A percentile compares a stretch with the other conserved stretches of the same genome.
phyloP scores from a whole-genome alignment of 768 basidiomycete genomes.

The Pleurotus djamor region DNA sequence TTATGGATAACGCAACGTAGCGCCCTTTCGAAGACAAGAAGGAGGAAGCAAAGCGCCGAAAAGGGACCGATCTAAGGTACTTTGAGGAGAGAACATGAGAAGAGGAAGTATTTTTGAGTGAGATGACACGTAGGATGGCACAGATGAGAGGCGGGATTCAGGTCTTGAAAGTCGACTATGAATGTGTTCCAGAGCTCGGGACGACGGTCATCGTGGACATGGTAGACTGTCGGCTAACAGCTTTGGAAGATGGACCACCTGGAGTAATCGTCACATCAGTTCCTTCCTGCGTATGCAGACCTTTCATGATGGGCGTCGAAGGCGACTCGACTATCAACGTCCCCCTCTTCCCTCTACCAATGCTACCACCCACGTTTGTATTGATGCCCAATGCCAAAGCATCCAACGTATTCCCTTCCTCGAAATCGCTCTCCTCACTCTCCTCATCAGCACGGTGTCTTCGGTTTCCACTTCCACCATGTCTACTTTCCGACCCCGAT shows the following conservation, averaged over 20 bases:
- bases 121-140: neutral
- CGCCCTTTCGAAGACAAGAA: neutral
- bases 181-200: neutral
- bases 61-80: neutral
- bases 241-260: neutral
- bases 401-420: neutral
- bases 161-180: neutral
- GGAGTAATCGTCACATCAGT: slow-evolving; percentile 8
- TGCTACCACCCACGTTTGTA: neutral
- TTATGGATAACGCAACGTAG: too few species aligned
- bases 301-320: neutral
- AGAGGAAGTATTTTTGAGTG: neutral
- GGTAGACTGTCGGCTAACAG: slow-evolving; percentile 3
- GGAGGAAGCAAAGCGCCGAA: neutral
- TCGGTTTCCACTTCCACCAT: neutral
- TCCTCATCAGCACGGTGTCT: neutral
- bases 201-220: slow-evolving; percentile 6
- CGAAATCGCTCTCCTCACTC: neutral
- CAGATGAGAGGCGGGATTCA: neutral
- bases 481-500: neutral
- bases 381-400: neutral
- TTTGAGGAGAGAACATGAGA: neutral
- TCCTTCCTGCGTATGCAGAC: slow-evolving; percentile 3
- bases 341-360: neutral
- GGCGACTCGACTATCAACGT: slow-evolving; percentile 1